A percentile compares a stretch with the other conserved stretches of the same genome.
Evolutionary conservation across 495 filamentous ascomycete species (phyloP).

Genomic region (Thermochaetoides thermophila): DNA sequence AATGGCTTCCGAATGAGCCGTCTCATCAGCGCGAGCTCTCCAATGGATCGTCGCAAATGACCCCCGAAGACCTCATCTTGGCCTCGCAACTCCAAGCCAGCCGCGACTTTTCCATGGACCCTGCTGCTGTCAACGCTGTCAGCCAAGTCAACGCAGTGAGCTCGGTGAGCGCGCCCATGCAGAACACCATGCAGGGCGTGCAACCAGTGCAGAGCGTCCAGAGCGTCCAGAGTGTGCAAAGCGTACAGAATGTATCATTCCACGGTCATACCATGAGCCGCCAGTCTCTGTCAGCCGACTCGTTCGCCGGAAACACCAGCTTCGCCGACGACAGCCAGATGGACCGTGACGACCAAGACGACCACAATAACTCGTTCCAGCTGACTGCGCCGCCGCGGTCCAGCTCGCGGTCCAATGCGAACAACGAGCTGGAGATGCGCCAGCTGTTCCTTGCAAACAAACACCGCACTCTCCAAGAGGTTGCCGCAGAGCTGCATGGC

Average conservation of each 20-base stretch:
- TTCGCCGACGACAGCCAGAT: constrained; percentile 56
- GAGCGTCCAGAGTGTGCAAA: no score
- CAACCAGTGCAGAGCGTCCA: no score
- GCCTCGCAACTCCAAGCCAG: constrained; percentile 40
- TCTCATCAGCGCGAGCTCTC: constrained; percentile 29
- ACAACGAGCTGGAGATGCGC: constrained; percentile 84
- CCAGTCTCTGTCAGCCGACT: constrained; percentile 34
- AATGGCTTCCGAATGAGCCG: constrained; percentile 36
- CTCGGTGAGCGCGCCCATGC: constrained; percentile 36
- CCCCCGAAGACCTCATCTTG: constrained; percentile 52
- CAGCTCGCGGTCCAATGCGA: constrained; percentile 51
- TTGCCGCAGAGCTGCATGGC: constrained; percentile 59
- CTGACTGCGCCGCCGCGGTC: constrained; percentile 41
- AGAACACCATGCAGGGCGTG: no score
- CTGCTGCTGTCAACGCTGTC: no score
- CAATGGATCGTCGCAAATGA: constrained; percentile 27
- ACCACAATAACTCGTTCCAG: constrained; percentile 46
- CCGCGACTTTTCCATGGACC: constrained; percentile 36
- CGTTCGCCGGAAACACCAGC: constrained; percentile 42
- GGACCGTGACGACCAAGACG: constrained; percentile 50
- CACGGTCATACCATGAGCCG: constrained; percentile 36
- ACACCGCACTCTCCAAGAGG: constrained; percentile 59
- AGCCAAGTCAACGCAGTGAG: no score
- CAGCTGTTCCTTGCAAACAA: constrained; percentile 67
- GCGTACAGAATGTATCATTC: no score